Evolutionary conservation across 2,329 filamentous ascomycete species (phyloP).

Genomic region (Penicillium sp.): DNA sequence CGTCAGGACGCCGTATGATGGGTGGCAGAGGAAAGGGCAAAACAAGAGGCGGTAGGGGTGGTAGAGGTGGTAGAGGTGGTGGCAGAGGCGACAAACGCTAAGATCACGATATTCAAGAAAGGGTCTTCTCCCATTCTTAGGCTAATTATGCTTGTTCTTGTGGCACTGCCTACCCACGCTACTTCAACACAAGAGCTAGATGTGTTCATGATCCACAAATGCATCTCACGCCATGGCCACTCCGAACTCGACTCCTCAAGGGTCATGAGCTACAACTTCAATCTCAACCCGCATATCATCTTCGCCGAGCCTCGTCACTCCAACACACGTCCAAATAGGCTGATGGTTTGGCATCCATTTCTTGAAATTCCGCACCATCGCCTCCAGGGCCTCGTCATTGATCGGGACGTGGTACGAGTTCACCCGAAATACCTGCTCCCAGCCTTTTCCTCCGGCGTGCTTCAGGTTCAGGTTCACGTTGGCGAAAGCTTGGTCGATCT

Average conservation of each 20-base stretch:
- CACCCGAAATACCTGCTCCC: constrained; percentile 51
- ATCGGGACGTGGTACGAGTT: constrained; percentile 48
- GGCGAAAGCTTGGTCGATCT: constrained; percentile 55
- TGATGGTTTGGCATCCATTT: constrained; percentile 54
- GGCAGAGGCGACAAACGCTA: constrained; percentile 15
- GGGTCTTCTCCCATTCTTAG: background rate
- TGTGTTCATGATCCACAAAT: background rate
- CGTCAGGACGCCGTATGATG: constrained; percentile 10
- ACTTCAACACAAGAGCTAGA: background rate
- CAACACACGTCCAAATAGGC: constrained; percentile 56
- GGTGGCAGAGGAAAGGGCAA: constrained; percentile 21
- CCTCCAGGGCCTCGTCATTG: constrained; percentile 37
- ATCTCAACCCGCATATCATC: constrained; percentile 59
- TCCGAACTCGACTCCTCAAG: background rate
- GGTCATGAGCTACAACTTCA: constrained; percentile 53
- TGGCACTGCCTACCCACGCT: background rate
- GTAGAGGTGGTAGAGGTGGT: constrained; percentile 12
- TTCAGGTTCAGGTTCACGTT: constrained; percentile 56
- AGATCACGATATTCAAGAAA: background rate
- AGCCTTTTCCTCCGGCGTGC: constrained; percentile 52
- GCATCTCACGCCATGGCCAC: background rate
- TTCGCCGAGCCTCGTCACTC: constrained; percentile 48
- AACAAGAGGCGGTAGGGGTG: constrained; percentile 22
- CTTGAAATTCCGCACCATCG: constrained; percentile 49
- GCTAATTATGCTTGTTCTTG: background rate